Base-by-base conservation (phyloP, 1,139 yeast species). In the Diutina siamensis region DNA sequence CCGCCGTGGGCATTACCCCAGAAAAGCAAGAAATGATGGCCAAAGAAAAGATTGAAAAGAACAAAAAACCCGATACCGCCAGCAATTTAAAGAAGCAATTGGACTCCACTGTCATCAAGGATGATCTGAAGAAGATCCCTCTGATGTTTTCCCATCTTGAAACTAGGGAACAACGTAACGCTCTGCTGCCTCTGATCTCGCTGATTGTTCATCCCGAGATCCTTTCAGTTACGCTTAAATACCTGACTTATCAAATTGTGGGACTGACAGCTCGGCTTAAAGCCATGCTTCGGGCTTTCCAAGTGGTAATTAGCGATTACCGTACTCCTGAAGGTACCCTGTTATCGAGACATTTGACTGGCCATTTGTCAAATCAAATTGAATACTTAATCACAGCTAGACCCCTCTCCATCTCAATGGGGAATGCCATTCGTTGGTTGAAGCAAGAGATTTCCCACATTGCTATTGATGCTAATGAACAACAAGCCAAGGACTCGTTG, bases 361-460 rank as follows among this genome's bases (percentile, higher is more conserved):
- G 83, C 22, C 92, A 88, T 58, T 71, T 94, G 51, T 80, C 95
- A n/a, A 88, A 84, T 56, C 99, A 94, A 63, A 94, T 94, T 53
- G 98, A 92, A 57, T 87, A 84, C 53, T 69, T 94, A 54, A 92
- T 87, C 57, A 79, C 89, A 10, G 92, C 97, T 1, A 78, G 99
- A 52, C 97, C 97, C 0, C 70, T 94, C 48, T 80, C 94, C 48
- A 85, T 89, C 9, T 78, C 95, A 1, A 94, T 94, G 98, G 98
- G 99, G 46, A 92, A 89, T 64, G 94, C 97, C 2, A 94, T 94
- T 52, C 78, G 98, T 55, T 88, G 97, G 95, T 72, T 94, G 52
- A 94, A 94, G 60, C 97, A 89, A 64, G 94, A 86, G 59, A 92
- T 94, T 48, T 81, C 96, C 1, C 74, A 77, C 47, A 77, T 83